phyloP scores from a whole-genome alignment of 768 basidiomycete species.

The Candolleomyces eurysporus region DNA sequence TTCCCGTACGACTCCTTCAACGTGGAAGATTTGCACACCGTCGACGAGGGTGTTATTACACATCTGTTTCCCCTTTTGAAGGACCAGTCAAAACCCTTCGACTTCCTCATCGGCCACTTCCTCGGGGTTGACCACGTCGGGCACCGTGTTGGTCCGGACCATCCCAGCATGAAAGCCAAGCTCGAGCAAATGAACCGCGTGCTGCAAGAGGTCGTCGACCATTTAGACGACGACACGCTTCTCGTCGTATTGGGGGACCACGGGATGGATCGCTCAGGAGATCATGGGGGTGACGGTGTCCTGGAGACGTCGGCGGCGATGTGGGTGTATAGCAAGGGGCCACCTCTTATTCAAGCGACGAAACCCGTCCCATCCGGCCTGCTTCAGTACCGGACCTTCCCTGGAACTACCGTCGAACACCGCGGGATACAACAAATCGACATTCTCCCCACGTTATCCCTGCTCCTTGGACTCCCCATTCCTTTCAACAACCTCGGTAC shows the following conservation, averaged over 20 bases:
- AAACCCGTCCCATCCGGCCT: constrained; percentile 46
- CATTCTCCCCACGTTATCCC: constrained; percentile 81
- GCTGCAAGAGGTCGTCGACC: constrained; percentile 65
- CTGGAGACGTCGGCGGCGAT: constrained; percentile 83
- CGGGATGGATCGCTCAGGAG: constrained; percentile 93
- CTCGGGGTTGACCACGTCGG: constrained; percentile 97
- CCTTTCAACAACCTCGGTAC: constrained; percentile 95
- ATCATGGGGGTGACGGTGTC: constrained; percentile 90
- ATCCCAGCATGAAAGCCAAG: constrained; percentile 83
- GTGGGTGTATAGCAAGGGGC: constrained; percentile 90
- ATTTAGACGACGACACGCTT: constrained; percentile 83
- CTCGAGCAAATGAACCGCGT: constrained; percentile 86
- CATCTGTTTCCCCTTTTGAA: constrained; percentile 82
- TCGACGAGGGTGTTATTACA: constrained; percentile 85
- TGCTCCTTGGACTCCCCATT: constrained; percentile 89
- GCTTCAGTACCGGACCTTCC: constrained; percentile 56
- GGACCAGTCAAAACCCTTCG: constrained; percentile 57
- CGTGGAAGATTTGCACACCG: constrained; percentile 95
- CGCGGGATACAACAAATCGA: constrained; percentile 91
- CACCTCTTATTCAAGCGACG: constrained; percentile 37
- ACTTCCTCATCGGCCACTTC: constrained; percentile 88
- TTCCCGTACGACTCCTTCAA: constrained; percentile 96
- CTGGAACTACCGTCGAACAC: constrained; percentile 49
- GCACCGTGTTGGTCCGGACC: constrained; percentile 89
- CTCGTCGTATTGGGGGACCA: constrained; percentile 94